Conservation (phyloP, 345 rosid species). For the Camelina neglecta region DNA sequence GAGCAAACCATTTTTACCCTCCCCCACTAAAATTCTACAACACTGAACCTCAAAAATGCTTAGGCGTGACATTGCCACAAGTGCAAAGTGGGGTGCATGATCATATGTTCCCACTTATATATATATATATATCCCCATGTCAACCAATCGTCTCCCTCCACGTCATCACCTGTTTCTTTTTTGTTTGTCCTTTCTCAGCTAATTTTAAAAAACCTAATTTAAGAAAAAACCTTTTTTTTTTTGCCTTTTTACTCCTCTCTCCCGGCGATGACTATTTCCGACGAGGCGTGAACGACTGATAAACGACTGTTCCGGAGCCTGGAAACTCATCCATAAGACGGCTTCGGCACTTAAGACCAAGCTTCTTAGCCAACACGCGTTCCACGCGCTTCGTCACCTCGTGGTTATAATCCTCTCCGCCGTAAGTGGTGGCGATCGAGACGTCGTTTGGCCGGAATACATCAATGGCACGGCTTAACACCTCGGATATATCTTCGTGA, state of each 20-base stretch:
- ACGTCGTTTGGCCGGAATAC: slow-evolving; percentile 80
- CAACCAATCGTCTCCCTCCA: slow-evolving; percentile 57
- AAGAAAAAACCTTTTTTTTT: slow-evolving; percentile 18
- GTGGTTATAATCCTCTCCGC: slow-evolving; percentile 41
- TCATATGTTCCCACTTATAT: slow-evolving; percentile 59
- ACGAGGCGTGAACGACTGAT: slow-evolving; percentile 82
- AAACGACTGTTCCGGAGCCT: slow-evolving; percentile 66
- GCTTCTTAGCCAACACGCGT: slow-evolving; percentile 64
- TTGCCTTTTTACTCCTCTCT: slow-evolving; percentile 2
- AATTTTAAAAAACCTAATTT: slow-evolving; percentile 37
- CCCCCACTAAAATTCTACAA: slow-evolving; percentile 53
- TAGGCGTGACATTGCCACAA: slow-evolving; percentile 73
- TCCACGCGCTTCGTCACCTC: slow-evolving; percentile 70
- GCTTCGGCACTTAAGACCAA: slow-evolving; percentile 82
- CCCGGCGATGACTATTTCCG: slow-evolving; percentile 49
- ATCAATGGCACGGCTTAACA: slow-evolving; percentile 63
- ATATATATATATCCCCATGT: slow-evolving; percentile 37
- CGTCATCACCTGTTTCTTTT: slow-evolving; percentile 44
- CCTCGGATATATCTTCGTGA: slow-evolving; percentile 53
- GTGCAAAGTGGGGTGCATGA: slow-evolving; percentile 85
- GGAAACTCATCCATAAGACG: slow-evolving; percentile 73
- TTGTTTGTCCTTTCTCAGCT: slow-evolving; percentile 2
- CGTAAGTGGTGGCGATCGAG: slow-evolving; percentile 74
- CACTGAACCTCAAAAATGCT: slow-evolving; percentile 65
- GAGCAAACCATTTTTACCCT: slow-evolving; percentile 39